These are phyloP conservation scores for Lasiodiplodia gonubiensis DNA, from an alignment of 2,329 filamentous ascomycete species.

Conservation along the genomic window DNA sequence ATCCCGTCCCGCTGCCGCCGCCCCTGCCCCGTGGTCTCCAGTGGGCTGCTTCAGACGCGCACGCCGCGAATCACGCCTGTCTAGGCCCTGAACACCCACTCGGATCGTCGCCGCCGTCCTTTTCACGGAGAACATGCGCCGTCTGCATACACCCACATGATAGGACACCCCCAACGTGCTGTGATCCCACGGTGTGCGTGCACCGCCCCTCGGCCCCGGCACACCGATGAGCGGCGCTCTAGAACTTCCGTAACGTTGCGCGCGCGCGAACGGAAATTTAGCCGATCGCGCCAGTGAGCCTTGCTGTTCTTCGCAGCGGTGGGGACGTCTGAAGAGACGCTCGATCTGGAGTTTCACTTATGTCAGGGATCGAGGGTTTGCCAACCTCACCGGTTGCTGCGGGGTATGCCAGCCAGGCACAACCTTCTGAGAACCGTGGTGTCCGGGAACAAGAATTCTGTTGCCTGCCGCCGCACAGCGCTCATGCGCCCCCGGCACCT, in stretches of 20 bases:
- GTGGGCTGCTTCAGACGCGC: constrained; percentile 22
- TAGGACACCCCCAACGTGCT: constrained; percentile 7
- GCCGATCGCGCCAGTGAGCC: constrained; percentile 7
- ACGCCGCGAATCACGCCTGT: constrained; percentile 12
- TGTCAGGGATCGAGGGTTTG: constrained; percentile 18
- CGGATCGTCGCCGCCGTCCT: constrained; percentile 17
- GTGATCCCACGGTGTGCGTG: constrained; percentile 1
- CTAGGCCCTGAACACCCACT: constrained; percentile 13
- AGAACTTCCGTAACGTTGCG: constrained; percentile 6
- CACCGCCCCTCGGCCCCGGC: background rate
- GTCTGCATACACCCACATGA: constrained; percentile 7
- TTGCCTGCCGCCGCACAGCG: constrained; percentile 1
- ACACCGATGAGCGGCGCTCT: constrained; percentile 8
- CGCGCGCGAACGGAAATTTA: constrained; percentile 8
- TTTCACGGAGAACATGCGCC: constrained; percentile 3
- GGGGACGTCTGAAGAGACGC: constrained; percentile 7
- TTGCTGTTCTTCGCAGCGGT: background rate
- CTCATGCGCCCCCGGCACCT: constrained; percentile 8
- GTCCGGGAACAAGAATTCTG: constrained; percentile 13
- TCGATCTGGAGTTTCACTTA: constrained; percentile 24
- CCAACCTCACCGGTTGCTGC: constrained; percentile 22
- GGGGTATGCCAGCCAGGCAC: constrained; percentile 5
- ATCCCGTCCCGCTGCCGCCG: constrained; percentile 26
- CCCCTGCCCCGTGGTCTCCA: constrained; percentile 20
- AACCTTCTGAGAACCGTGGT: constrained; percentile 5